Percentiles rank a stretch among this genome's conserved stretches.
phyloP scores from a whole-genome alignment of 2,329 filamentous ascomycete species.

The Cercospora beticola region DNA sequence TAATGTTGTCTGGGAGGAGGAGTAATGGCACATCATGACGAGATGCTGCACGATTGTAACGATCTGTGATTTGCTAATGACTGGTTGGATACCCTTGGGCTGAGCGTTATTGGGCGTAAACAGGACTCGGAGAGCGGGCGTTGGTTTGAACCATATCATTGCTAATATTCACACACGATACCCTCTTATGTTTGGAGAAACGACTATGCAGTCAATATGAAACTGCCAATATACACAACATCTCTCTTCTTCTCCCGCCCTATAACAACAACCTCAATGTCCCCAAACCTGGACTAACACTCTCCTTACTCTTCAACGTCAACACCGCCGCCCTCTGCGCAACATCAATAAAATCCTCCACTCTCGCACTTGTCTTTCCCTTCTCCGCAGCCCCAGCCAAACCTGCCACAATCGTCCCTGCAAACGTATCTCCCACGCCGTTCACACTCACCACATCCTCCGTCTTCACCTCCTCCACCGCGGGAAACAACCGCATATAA shows the following conservation, averaged over 20 bases:
- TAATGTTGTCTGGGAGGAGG: slow-evolving; percentile 4
- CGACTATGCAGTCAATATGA: background rate
- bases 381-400: slow-evolving; percentile 53
- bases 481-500: slow-evolving; percentile 73
- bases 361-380: slow-evolving; percentile 44
- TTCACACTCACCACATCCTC: slow-evolving; percentile 83
- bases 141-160: background rate
- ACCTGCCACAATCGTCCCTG: slow-evolving; percentile 80
- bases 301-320: slow-evolving; percentile 72
- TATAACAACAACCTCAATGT: slow-evolving; percentile 40
- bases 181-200: background rate
- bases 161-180: background rate
- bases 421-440: slow-evolving; percentile 89
- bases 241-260: background rate
- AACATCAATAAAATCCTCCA: slow-evolving; percentile 68
- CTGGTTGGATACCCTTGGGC: background rate
- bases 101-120: background rate
- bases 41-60: background rate
- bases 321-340: slow-evolving; percentile 79
- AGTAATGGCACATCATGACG: background rate
- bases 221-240: background rate
- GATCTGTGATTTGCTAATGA: background rate
- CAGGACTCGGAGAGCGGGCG: background rate
- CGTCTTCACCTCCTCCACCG: slow-evolving; percentile 59
- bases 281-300: slow-evolving; percentile 63